A percentile compares a stretch with the other conserved stretches of the same genome.
Conservation (phyloP, 768 basidiomycete species). For the Pisolithus orientalis region DNA sequence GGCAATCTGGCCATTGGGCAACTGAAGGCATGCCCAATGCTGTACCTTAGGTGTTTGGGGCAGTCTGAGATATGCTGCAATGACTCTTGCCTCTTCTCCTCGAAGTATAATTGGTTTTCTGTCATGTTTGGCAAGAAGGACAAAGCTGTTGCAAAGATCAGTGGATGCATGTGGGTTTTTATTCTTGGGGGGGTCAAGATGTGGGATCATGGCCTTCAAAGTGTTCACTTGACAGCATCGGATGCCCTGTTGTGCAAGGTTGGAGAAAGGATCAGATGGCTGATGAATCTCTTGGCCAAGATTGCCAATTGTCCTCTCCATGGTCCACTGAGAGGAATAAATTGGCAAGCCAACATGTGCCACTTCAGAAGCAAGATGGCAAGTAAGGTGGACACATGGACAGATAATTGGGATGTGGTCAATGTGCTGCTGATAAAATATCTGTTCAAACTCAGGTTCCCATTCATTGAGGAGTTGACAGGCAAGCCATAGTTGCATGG, state of each 20-base stretch:
- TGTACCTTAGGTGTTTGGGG: not conserved
- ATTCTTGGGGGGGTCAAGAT: not conserved
- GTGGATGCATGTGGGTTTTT: not conserved
- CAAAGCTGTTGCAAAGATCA: not conserved
- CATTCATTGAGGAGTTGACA: constrained; percentile 12
- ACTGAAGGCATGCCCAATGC: not conserved
- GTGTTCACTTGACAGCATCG: constrained; percentile 14
- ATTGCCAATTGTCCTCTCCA: constrained; percentile 24
- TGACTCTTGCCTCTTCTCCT: not conserved
- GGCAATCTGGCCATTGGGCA: not conserved
- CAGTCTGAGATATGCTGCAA: not conserved
- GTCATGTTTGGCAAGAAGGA: not conserved
- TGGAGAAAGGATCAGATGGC: constrained; percentile 17
- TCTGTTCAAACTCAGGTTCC: constrained; percentile 20
- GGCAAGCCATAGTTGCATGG: constrained; percentile 4
- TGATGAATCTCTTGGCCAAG: constrained; percentile 22
- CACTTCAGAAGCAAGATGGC: constrained; percentile 21
- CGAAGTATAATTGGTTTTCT: not conserved
- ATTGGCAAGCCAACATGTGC: constrained; percentile 15
- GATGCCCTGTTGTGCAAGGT: constrained; percentile 21
- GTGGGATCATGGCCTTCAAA: constrained; percentile 8
- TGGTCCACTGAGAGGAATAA: constrained; percentile 24
- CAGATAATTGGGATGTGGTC: constrained; percentile 24
- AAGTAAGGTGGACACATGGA: constrained; percentile 18
- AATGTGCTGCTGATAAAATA: constrained; percentile 18